Evolutionary conservation across 2,329 filamentous ascomycete genomes (phyloP), one percentile per base, ranked within the genome.

Genomic region (Didymella sp.): DNA sequence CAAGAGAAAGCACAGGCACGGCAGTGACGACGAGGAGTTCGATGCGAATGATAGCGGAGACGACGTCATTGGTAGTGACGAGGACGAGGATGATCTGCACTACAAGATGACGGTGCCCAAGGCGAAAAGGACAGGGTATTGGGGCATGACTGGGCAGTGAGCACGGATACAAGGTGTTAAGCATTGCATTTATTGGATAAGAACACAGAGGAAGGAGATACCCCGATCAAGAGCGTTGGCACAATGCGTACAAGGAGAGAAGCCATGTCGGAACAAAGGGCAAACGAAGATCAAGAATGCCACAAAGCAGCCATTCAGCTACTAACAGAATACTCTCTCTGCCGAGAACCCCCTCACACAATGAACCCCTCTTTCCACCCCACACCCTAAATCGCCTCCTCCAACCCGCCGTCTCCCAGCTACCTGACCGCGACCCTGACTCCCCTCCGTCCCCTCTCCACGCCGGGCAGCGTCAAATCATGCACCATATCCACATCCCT

Each of bases 1-100:
- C 56, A 69, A 71, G 58, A 51, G 42, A n/a, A 62, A 73, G 25
- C 80, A 79, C 56, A 64, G 76, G 2, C 60, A 58, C 35, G 70
- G 69, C 1, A 75, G 73, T 1, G 78, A 80, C 52, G 76, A 80
- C 13, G 79, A 82, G 54, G 73, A 76, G 51, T 76, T 63, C 31
- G 62, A 71, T 33, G 27, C 61, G 11, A 57, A 59, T 9, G 60
- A 61, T 2, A 62, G 63, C 17, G 67, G 62, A 8, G 64, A 66
- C 22, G 62, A 55, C 8, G 65, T 37, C 6, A 41, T 62, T 13
- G 64, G 51, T 6, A 72, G 69, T 40, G 68, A 63, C 2, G 72
- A 70, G 24, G 71, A 72, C 19, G 71, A 69, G 22, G 70, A 71
- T 28, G 71, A 71, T 49, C 41, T 66, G 51, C 70, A 73, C 48